Conservation (phyloP, 208 protist genomes). For the Trypanosoma melophagium region DNA sequence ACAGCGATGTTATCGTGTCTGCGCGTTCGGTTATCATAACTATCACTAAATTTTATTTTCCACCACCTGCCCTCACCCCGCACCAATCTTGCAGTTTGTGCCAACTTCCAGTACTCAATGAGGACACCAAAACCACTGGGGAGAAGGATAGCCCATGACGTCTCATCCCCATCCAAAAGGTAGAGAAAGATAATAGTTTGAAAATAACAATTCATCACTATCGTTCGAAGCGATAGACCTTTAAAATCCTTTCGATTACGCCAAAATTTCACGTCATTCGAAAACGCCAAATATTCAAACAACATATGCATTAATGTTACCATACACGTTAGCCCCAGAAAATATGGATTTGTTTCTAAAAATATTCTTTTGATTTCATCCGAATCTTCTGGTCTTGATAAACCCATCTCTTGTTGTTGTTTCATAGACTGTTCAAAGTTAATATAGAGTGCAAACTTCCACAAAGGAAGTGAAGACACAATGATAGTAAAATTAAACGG, state of each 20-base stretch:
- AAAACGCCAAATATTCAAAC: slow-evolving; percentile 99
- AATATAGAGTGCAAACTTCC: slow-evolving; percentile 74
- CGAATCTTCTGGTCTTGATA: slow-evolving; percentile 38
- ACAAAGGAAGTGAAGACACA: slow-evolving; percentile 46
- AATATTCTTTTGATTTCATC: slow-evolving; percentile 94
- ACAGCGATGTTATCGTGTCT: slow-evolving; percentile 93
- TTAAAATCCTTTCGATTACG: slow-evolving; percentile 91
- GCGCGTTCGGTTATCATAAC: slow-evolving; percentile 79
- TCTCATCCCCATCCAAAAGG: slow-evolving; percentile 94
- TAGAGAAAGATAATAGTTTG: slow-evolving; percentile 98
- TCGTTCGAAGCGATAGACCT: slow-evolving; percentile 94
- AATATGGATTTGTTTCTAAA: slow-evolving; percentile 93
- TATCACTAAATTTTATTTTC: slow-evolving; percentile 51
- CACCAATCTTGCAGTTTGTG: slow-evolving; percentile 70
- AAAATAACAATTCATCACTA: slow-evolving; percentile 93
- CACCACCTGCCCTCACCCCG: slow-evolving; percentile 33
- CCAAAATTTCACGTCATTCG: slow-evolving; percentile 94
- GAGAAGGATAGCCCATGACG: slow-evolving; percentile 92
- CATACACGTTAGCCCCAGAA: slow-evolving; percentile 93
- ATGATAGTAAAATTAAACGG: slow-evolving; percentile 56
- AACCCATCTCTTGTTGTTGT: slow-evolving; percentile 68
- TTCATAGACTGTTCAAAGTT: slow-evolving; percentile 82
- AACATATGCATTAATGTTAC: slow-evolving; percentile 97
- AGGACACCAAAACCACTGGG: slow-evolving; percentile 84
- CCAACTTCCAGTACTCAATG: slow-evolving; percentile 97